phyloP scores from a whole-genome alignment of 164 flowering plant genomes.

The Amborella trichopoda region DNA sequence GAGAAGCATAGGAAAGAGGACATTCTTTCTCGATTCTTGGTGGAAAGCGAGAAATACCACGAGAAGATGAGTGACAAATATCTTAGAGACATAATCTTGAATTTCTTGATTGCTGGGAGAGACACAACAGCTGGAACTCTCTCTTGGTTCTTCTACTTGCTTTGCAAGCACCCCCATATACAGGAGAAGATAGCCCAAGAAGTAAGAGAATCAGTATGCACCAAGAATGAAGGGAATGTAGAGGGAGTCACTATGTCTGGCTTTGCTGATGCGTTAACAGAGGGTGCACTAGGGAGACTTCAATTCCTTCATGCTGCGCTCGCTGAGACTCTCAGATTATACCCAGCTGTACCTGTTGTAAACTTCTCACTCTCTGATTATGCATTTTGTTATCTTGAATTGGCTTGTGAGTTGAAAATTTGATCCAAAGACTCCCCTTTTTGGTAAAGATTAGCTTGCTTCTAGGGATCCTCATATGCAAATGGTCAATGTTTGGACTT shows the following conservation, averaged over 20 bases:
- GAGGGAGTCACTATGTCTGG: background rate
- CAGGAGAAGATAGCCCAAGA: conserved; percentile 37
- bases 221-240: background rate
- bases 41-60: conserved; percentile 30
- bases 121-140: conserved; percentile 37
- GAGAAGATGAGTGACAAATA: conserved; percentile 24
- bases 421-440: too few species aligned
- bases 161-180: conserved; percentile 38
- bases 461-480: background rate
- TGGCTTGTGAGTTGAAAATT: background rate
- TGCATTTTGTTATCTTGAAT: background rate
- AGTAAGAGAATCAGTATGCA: conserved; percentile 13
- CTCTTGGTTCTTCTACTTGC: conserved; percentile 45
- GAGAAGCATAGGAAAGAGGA: too few species aligned
- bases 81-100: conserved; percentile 37
- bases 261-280: conserved; percentile 29
- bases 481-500: background rate
- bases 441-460: background rate
- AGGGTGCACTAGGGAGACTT: conserved; percentile 43
- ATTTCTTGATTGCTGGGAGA: conserved; percentile 43
- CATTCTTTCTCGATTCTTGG: conserved; percentile 40
- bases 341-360: conserved; percentile 75
- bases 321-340: conserved; percentile 68
- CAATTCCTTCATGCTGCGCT: conserved; percentile 74
- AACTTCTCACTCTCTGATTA: background rate